phyloP scores from a whole-genome alignment of 2,329 filamentous ascomycete genomes.

The Keithomyces neogunnii region DNA sequence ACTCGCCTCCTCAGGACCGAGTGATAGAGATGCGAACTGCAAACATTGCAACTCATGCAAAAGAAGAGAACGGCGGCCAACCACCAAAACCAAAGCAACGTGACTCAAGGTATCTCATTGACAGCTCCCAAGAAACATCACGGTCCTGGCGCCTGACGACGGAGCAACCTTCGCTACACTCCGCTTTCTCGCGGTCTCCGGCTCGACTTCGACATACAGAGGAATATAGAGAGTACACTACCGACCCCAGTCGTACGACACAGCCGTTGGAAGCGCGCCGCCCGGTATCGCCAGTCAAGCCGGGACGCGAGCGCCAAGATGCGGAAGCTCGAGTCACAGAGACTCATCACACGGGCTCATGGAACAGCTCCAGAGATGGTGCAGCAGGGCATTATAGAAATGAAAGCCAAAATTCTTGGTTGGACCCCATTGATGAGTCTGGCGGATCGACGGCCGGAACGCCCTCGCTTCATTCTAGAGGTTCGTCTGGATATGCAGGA shows the following conservation, averaged over 20 bases:
- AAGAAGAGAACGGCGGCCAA: constrained; percentile 13
- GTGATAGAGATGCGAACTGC: constrained; percentile 1
- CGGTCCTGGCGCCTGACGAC: constrained; percentile 8
- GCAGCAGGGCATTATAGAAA: constrained; percentile 39
- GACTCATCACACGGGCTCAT: constrained; percentile 10
- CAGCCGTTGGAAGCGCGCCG: constrained; percentile 62
- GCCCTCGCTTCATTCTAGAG: constrained; percentile 73
- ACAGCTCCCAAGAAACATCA: constrained; percentile 15
- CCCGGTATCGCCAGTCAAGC: constrained; percentile 34
- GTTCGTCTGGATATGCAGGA: constrained; percentile 61
- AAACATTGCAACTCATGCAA: constrained; percentile 26
- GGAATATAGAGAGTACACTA: constrained; percentile 28
- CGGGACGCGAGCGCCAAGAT: constrained; percentile 12
- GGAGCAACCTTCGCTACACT: constrained; percentile 31
- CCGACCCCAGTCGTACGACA: constrained; percentile 54
- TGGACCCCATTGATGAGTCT: constrained; percentile 91
- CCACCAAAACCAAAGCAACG: constrained; percentile 13
- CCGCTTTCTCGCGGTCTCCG: constrained; percentile 45
- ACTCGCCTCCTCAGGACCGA: constrained; percentile 1
- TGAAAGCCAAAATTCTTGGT: constrained; percentile 75
- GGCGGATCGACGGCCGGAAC: constrained; percentile 57
- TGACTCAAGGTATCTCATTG: constrained; percentile 12
- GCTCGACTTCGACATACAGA: constrained; percentile 19
- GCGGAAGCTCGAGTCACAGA: constrained; percentile 6
- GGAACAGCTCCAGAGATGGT: constrained; percentile 13